Percentiles rank a stretch among this genome's conserved stretches.
These are phyloP conservation scores for Mycosphaerella arachidis DNA, from an alignment of 2,329 filamentous ascomycete species.

Conservation along the genomic window DNA sequence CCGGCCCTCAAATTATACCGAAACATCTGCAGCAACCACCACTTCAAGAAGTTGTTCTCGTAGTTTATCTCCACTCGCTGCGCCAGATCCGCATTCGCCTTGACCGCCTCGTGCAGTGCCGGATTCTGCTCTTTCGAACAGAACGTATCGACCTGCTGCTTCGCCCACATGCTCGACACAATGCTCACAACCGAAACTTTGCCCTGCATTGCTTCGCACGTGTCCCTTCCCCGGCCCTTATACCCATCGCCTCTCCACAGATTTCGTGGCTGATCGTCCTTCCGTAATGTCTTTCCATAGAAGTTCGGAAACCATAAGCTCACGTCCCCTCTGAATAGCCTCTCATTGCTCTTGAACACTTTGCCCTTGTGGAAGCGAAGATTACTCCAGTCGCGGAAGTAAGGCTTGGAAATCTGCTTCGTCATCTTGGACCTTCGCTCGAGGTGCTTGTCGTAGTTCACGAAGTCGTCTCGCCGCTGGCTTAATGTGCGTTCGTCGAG, in stretches of 20 bases:
- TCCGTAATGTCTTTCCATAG: constrained; percentile 69
- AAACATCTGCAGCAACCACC: constrained; percentile 54
- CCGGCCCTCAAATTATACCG: constrained; percentile 44
- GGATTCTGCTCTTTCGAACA: constrained; percentile 63
- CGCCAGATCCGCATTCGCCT: constrained; percentile 48
- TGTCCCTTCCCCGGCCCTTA: constrained; percentile 52
- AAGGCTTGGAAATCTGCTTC: constrained; percentile 73
- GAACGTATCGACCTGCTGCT: constrained; percentile 73
- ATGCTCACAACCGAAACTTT: constrained; percentile 70
- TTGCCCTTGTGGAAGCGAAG: constrained; percentile 80
- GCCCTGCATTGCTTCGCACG: constrained; percentile 68
- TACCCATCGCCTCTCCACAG: constrained; percentile 44
- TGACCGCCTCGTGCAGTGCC: constrained; percentile 60
- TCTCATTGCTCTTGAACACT: constrained; percentile 78
- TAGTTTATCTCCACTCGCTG: constrained; percentile 86
- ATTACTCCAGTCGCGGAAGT: constrained; percentile 94
- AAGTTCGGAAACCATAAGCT: constrained; percentile 94
- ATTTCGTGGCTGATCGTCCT: constrained; percentile 63
- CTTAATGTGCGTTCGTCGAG: constrained; percentile 62
- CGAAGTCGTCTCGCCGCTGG: constrained; percentile 73
- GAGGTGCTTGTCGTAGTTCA: constrained; percentile 80
- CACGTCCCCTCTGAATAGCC: constrained; percentile 76
- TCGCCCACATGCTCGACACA: constrained; percentile 81
- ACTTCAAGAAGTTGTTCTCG: constrained; percentile 70
- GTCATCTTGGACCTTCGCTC: constrained; percentile 70